Percentiles rank a stretch among this genome's conserved stretches.
Conservation (phyloP, 2,329 filamentous ascomycete genomes). For the Knoxdaviesia proteae region DNA sequence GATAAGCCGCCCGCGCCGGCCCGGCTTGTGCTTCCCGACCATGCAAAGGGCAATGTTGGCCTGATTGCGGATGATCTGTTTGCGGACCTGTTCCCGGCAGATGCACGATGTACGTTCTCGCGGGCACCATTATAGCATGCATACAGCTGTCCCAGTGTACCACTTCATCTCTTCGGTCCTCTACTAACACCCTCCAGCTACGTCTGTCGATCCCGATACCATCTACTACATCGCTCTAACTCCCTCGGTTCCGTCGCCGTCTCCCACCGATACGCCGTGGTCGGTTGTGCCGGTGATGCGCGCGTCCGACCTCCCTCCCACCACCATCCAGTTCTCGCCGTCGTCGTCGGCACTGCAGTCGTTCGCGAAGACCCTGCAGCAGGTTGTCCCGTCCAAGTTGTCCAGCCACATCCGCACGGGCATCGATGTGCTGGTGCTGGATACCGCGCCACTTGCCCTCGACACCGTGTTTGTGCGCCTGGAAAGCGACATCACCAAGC, state of each 20-base stretch:
- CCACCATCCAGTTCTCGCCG: conserved; percentile 61
- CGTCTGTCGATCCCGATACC: conserved; percentile 17
- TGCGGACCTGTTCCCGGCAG: conserved; percentile 50
- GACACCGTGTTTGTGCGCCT: conserved; percentile 76
- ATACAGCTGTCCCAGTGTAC: background rate
- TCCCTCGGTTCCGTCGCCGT: conserved; percentile 44
- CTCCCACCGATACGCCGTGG: conserved; percentile 49
- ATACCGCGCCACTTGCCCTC: conserved; percentile 59
- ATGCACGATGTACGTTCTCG: no score
- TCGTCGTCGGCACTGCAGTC: conserved; percentile 54
- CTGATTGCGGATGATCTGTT: conserved; percentile 76
- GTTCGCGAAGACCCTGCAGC: conserved; percentile 54
- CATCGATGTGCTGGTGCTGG: conserved; percentile 66
- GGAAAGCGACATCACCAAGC: conserved; percentile 59
- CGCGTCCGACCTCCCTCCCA: conserved; percentile 45
- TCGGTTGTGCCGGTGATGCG: conserved; percentile 59
- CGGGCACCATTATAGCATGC: background rate
- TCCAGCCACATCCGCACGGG: conserved; percentile 51
- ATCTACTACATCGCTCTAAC: conserved; percentile 49
- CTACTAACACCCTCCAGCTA: conserved; percentile 5
- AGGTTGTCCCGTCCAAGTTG: conserved; percentile 55
- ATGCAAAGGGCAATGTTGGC: conserved; percentile 67
- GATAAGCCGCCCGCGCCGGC: conserved; percentile 63
- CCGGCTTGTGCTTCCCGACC: conserved; percentile 65
- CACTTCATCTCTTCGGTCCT: background rate